Evolutionary conservation across 108 stramenopile genomes (phyloP), one percentile per base, ranked within the genome.

Genomic region (Phaeodactylum tricornutum): DNA sequence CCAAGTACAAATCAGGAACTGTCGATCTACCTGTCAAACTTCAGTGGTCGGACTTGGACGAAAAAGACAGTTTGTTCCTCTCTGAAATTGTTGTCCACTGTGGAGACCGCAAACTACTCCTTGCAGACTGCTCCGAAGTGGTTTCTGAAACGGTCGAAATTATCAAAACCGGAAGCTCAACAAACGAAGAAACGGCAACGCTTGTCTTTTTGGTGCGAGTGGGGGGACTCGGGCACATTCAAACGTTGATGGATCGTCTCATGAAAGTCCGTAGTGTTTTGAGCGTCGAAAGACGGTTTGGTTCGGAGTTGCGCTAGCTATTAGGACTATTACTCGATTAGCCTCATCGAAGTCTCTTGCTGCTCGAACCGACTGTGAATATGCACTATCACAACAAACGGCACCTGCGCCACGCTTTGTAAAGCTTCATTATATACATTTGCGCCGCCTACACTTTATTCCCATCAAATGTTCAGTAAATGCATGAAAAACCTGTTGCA

Each of bases 71-170:
- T 39, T 61, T 37, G 11, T 85, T 75, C 47, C 55, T 75, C 6
- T 60, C 75, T 22, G 81, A 85, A 55, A 53, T 90, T 36, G 76
- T 78, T 1, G 50, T 90, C 27, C 64, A 79, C 42, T 71, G 76
- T 11, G 57, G 74, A 26, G 88, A 90, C 55, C 61, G 88, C 29
- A 90, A 85, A 49, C 64, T 85, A 3, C 60, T 90, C 1, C 64
- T 90, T 1, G 83, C 88, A 12, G 88, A 90, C 50, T 90, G 88
- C 54, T 72, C 78, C 31, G 81, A 83, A n/a, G 56, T 82, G 16
- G 88, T 83, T 11, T 85, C 84, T 11, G 71, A 80, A 25, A 66
- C 70, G 30, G 77, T 81, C 1, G 72, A 76, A 43, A 90, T 90
- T 50, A 44, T 83, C 35, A 77, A 71, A 52, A 90, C 88, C 6